These are phyloP conservation scores for Elasticomyces elasticus DNA, from an alignment of 495 filamentous ascomycete genomes.

Conservation along the genomic window DNA sequence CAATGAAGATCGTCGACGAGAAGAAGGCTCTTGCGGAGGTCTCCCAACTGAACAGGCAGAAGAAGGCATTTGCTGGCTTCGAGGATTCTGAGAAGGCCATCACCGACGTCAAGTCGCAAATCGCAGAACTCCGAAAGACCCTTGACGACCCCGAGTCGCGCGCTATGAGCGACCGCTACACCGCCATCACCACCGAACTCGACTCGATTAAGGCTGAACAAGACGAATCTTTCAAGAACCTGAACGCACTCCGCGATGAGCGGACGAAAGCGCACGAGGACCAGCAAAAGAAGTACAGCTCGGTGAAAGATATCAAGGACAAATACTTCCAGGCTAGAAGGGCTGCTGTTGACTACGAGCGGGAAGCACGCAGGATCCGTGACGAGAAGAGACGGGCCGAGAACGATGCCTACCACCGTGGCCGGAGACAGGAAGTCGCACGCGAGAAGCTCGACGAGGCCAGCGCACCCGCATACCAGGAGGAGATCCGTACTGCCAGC, in stretches of 20 bases:
- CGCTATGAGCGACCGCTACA: constrained; percentile 74
- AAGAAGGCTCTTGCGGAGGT: constrained; percentile 83
- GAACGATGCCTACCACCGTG: constrained; percentile 61
- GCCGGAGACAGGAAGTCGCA: constrained; percentile 72
- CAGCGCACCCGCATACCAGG: constrained; percentile 73
- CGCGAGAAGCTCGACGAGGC: constrained; percentile 82
- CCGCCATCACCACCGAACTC: constrained; percentile 70
- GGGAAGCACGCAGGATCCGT: constrained; percentile 58
- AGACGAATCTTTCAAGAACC: constrained; percentile 73
- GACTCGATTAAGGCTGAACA: constrained; percentile 83
- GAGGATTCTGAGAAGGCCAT: constrained; percentile 76
- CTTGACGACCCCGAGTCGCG: constrained; percentile 89
- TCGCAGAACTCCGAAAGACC: constrained; percentile 71
- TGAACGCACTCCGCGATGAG: constrained; percentile 82
- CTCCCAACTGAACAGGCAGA: constrained; percentile 69
- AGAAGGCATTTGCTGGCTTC: constrained; percentile 78
- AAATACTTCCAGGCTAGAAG: constrained; percentile 66
- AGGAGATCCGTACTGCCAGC: constrained; percentile 81
- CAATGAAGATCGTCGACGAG: constrained; percentile 91
- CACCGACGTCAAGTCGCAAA: constrained; percentile 70
- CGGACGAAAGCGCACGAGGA: constrained; percentile 68
- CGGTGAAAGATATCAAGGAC: constrained; percentile 76
- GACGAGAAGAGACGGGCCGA: constrained; percentile 72
- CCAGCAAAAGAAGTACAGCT: constrained; percentile 72
- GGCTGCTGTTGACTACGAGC: constrained; percentile 70